Percentiles rank a stretch among this genome's conserved stretches.
phyloP scores from a whole-genome alignment of 2,329 filamentous ascomycete species.

The Acephala macrosclerotiorum region DNA sequence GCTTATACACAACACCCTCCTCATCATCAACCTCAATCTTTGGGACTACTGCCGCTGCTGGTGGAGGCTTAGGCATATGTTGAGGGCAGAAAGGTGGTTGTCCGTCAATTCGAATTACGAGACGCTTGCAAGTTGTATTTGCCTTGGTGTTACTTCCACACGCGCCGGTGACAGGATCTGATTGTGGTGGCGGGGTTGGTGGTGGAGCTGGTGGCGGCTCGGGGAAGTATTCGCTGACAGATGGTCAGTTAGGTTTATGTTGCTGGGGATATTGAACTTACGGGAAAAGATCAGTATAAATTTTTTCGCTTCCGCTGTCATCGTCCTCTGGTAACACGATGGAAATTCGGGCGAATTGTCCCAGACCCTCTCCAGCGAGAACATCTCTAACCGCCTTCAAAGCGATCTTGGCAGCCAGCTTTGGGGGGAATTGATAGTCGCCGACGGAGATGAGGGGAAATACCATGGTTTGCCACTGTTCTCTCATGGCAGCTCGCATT shows the following conservation, averaged over 20 bases:
- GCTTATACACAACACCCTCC: too few relatives aligned
- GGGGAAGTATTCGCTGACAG: not conserved
- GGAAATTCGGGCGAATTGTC: not conserved
- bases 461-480: not conserved
- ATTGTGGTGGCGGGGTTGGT: too few relatives aligned
- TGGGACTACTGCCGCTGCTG: too few relatives aligned
- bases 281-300: not conserved
- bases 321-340: not conserved
- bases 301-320: not conserved
- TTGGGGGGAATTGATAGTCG: not conserved
- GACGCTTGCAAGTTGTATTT: too few relatives aligned
- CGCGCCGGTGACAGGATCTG: too few relatives aligned
- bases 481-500: not conserved
- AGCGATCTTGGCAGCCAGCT: not conserved
- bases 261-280: not conserved
- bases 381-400: not conserved
- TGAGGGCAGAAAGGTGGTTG: too few relatives aligned
- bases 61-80: too few relatives aligned
- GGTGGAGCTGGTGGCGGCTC: not conserved
- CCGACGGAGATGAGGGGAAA: conserved; percentile 4
- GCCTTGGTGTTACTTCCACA: too few relatives aligned
- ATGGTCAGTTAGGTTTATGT: not conserved
- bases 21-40: too few relatives aligned
- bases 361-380: not conserved
- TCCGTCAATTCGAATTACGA: too few relatives aligned